Percentiles rank a stretch among this genome's conserved stretches.
Conservation (phyloP, 75 land plant species). For the Chamaecyparis obtusa region DNA sequence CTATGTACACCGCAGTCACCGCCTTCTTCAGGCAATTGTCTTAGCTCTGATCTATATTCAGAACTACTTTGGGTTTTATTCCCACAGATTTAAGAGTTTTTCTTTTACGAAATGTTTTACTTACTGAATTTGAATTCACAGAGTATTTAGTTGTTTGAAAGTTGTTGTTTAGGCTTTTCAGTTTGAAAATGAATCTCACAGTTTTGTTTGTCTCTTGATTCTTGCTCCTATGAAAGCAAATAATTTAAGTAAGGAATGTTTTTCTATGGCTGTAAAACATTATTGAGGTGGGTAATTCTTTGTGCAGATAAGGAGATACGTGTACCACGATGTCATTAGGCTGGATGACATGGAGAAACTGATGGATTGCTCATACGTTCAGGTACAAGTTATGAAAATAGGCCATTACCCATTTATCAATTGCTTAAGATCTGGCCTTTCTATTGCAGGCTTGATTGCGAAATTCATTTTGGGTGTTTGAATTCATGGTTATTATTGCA, state of each 20-base stretch:
- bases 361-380: constrained; percentile 49
- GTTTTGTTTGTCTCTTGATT: background rate
- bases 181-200: background rate
- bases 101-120: too few species aligned
- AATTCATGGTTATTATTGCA: background rate
- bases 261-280: background rate
- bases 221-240: background rate
- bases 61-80: background rate
- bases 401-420: background rate
- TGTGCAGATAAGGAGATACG: constrained; percentile 65
- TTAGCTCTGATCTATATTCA: background rate
- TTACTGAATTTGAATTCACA: background rate
- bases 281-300: background rate
- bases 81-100: background rate
- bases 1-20: constrained; percentile 44
- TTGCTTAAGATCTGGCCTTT: constrained; percentile 10
- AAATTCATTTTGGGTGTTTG: background rate
- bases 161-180: background rate
- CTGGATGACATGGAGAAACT: constrained; percentile 53
- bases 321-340: constrained; percentile 67
- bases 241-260: background rate
- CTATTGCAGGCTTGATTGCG: background rate
- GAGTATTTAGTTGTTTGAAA: background rate
- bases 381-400: constrained; percentile 23
- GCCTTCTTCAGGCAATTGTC: constrained; percentile 55